phyloP scores from a whole-genome alignment of 164 flowering plant genomes.

The grape (Vitis vinifera) region DNA sequence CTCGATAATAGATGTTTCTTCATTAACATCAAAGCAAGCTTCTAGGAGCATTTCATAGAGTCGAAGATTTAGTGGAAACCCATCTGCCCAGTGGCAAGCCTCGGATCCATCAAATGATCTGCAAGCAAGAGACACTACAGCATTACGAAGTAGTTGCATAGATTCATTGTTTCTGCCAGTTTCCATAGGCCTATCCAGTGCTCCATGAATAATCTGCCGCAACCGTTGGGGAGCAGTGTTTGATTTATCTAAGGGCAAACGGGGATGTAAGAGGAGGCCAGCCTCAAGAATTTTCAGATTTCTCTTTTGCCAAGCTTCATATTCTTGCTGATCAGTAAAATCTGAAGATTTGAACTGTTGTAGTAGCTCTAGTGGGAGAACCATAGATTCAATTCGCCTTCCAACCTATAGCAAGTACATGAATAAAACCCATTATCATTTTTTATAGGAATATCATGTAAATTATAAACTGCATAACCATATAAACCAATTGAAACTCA shows the following conservation, averaged over 20 bases:
- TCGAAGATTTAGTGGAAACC: conserved; percentile 72
- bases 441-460: no score
- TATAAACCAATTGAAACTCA: no score
- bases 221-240: conserved; percentile 54
- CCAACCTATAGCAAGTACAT: conserved; percentile 58
- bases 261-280: conserved; percentile 80
- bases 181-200: conserved; percentile 68
- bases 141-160: conserved; percentile 65
- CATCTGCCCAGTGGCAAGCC: conserved; percentile 96
- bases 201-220: conserved; percentile 58
- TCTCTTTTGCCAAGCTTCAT: conserved; percentile 76
- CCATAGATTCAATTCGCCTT: conserved; percentile 69
- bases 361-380: conserved; percentile 82
- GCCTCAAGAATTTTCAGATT: conserved; percentile 79
- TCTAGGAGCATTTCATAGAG: conserved; percentile 78
- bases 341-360: conserved; percentile 84
- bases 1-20: conserved; percentile 66
- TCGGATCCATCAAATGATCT: conserved; percentile 72
- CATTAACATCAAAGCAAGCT: conserved; percentile 77
- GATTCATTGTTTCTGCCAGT: conserved; percentile 78
- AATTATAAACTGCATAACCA: no score
- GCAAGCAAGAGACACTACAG: conserved; percentile 73
- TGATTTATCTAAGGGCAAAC: conserved; percentile 54
- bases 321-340: conserved; percentile 72
- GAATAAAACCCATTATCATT: neutral